Percentiles rank a stretch among this genome's conserved stretches.
phyloP scores from a whole-genome alignment of 2,329 filamentous ascomycete species.

The Aspergillus sp. region DNA sequence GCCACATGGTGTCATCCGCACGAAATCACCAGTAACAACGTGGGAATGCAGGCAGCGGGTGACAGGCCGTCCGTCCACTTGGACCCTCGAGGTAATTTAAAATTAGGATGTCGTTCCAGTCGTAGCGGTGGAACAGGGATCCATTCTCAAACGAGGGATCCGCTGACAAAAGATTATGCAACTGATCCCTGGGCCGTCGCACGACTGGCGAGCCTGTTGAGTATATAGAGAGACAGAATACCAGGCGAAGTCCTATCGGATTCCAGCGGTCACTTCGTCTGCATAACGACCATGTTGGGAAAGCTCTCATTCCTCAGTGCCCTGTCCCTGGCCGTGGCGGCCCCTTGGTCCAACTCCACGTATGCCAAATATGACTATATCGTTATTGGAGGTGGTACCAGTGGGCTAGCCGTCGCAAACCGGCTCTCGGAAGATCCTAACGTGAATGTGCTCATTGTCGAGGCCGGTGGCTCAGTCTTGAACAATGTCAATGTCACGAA shows the following conservation, averaged over 20 bases:
- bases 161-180: slow-evolving; percentile 1
- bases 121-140: neutral
- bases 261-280: neutral
- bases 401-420: slow-evolving; percentile 36
- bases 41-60: too few relatives aligned
- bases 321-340: slow-evolving; percentile 7
- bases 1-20: too few relatives aligned
- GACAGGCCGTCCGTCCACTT: too few relatives aligned
- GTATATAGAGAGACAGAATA: neutral
- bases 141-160: neutral
- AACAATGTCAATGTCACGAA: slow-evolving; percentile 30
- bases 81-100: neutral
- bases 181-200: neutral
- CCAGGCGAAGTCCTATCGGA: too few relatives aligned
- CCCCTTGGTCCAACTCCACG: neutral
- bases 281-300: slow-evolving; percentile 1
- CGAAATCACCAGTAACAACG: too few relatives aligned
- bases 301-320: slow-evolving; percentile 12
- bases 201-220: neutral
- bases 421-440: slow-evolving; percentile 32
- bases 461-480: slow-evolving; percentile 30
- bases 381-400: slow-evolving; percentile 36
- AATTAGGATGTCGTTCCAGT: neutral
- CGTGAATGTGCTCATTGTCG: slow-evolving; percentile 30
- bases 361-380: slow-evolving; percentile 31